phyloP scores from a whole-genome alignment of 164 flowering plant species.

The Euptelea pleiosperma region DNA sequence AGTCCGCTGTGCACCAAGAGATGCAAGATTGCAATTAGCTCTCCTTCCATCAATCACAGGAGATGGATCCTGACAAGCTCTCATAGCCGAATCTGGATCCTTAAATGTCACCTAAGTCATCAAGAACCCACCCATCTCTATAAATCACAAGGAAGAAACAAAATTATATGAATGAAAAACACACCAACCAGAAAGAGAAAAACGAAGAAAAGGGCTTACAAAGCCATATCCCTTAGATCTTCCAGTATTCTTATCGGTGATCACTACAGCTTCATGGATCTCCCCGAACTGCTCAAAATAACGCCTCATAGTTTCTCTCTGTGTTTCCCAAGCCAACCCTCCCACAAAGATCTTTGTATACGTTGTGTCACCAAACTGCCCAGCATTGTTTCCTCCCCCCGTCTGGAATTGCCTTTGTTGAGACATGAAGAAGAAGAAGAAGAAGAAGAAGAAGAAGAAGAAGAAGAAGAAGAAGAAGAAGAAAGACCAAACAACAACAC shows the following conservation, averaged over 20 bases:
- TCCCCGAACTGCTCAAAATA: conserved; percentile 67
- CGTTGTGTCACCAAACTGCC: conserved; percentile 42
- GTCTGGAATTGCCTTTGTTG: conserved; percentile 50
- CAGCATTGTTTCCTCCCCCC: conserved; percentile 30
- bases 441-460: too few relatives aligned
- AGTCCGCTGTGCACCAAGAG: conserved; percentile 51
- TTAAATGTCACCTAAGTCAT: conserved; percentile 51
- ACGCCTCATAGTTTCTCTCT: conserved; percentile 47
- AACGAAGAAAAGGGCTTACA: conserved; percentile 30
- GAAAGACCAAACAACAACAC: neutral
- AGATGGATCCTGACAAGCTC: conserved; percentile 64
- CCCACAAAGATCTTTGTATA: conserved; percentile 60
- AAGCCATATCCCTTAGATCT: conserved; percentile 67
- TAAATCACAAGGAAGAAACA: neutral
- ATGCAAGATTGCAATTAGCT: conserved; percentile 69
- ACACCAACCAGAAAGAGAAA: neutral
- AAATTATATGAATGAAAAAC: neutral
- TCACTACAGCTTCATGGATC: conserved; percentile 56
- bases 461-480: too few relatives aligned
- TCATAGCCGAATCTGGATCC: conserved; percentile 58
- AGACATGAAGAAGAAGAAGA: conserved; percentile 27
- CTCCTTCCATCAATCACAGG: conserved; percentile 70
- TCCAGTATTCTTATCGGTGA: conserved; percentile 52
- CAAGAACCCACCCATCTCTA: neutral
- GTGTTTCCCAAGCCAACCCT: conserved; percentile 71